phyloP scores from a whole-genome alignment of 352 stramenopile species.

The Globisporangium carolinianum region DNA sequence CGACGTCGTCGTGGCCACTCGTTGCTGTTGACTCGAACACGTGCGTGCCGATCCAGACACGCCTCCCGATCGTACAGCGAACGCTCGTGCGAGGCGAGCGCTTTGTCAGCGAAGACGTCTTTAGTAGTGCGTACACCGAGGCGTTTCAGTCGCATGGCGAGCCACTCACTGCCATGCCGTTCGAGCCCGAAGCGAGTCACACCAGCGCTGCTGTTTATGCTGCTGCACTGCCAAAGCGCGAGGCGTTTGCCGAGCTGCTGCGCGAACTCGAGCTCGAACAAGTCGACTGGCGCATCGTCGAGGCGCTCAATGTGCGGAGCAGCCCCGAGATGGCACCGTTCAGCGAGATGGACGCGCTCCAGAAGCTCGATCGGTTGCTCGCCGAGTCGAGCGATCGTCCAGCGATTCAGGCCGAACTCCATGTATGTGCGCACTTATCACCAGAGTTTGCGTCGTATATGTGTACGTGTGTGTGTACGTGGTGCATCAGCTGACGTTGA shows the following conservation, averaged over 20 bases:
- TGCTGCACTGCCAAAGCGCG: background rate
- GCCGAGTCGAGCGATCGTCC: constrained; percentile 29
- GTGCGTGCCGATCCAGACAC: constrained; percentile 37
- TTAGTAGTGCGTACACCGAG: constrained; percentile 24
- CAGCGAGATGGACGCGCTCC: constrained; percentile 39
- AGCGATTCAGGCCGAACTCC: constrained; percentile 61
- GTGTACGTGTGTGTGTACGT: too few species aligned
- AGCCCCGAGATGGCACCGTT: constrained; percentile 33
- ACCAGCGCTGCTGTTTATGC: too few species aligned
- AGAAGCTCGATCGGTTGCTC: constrained; percentile 45
- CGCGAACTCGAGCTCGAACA: constrained; percentile 32
- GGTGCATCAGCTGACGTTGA: too few species aligned
- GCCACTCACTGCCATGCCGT: constrained; percentile 24
- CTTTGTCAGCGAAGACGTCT: constrained; percentile 35
- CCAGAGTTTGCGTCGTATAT: too few species aligned
- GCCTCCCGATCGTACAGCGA: constrained; percentile 25
- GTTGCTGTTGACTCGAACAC: constrained; percentile 54
- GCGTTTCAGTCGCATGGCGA: constrained; percentile 16
- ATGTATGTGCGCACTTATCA: constrained; percentile 13
- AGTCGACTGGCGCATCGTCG: constrained; percentile 40
- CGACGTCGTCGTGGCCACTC: constrained; percentile 39
- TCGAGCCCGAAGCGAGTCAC: constrained; percentile 1
- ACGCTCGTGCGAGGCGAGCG: constrained; percentile 26
- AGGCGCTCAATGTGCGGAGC: constrained; percentile 29
- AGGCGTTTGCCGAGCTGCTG: constrained; percentile 10